Evolutionary conservation across 345 rosid genomes (phyloP), one percentile per base, ranked within the genome.

Genomic region (Camelina sativa): DNA sequence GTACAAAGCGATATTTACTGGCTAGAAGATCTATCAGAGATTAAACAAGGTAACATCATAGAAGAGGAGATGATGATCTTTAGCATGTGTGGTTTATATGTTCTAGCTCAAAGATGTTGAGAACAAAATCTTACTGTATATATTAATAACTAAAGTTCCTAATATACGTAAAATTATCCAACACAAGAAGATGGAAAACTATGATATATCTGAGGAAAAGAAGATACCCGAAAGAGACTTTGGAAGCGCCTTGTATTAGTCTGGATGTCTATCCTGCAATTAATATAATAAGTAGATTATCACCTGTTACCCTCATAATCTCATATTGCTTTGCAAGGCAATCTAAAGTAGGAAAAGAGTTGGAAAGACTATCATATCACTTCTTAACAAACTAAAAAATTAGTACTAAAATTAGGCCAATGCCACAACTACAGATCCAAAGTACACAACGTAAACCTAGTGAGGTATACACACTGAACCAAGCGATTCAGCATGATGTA

Each of bases 191-290:
- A 47, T 10, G 41, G 22, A 20, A 38, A 10, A 41, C 44, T 32
- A 34, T 23, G 67, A 23, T 9, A 59, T 77, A 20, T 28, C 30
- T 30, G 48, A 65, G 77, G 30, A 28, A 65, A 51, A 65, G 38
- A 57, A 72, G 57, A 78, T 80, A 89, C 98, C 86, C 63, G 80
- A 72, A 92, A 96, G 65, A 96, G 89, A 48, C 89, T 80, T 59
- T 86, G 92, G 82, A 92, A 96, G 44, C 85, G 96, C 78, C 89
- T 85, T 25, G 89, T 78, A 72, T 91, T 96, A 69, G 98, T 81
- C 82, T 92, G 99, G 68, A 91, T 86, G 78, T 96, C 99, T 73
- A 96, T 92, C 99, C 98, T 96, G 90, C 69, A 73, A 52, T 66
- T 32, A 13, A 43, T 12, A 72, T 3, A 43, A 72, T 3, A 43